Conservation (phyloP, 1,284 basidiomycete species). For the Irpex sp. region DNA sequence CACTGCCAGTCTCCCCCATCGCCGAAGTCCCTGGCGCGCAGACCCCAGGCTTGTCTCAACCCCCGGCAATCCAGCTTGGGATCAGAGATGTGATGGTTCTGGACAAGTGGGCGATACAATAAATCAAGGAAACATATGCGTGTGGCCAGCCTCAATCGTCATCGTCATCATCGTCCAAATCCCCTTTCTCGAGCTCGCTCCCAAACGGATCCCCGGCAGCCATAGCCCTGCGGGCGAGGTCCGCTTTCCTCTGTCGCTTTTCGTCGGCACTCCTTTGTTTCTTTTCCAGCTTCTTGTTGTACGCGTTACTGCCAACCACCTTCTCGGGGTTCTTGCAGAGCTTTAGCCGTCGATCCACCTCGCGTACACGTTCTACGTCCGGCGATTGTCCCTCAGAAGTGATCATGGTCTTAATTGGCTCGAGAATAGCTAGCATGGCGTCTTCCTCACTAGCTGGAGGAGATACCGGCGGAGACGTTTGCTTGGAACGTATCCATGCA, state of each 20-base stretch:
- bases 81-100: background rate
- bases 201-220: conserved; percentile 68
- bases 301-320: conserved; percentile 81
- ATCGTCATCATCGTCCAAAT: conserved; percentile 48
- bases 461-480: conserved; percentile 16
- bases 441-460: conserved; percentile 1
- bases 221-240: conserved; percentile 45
- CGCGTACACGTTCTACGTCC: conserved; percentile 79
- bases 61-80: background rate
- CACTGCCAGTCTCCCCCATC: background rate
- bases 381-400: conserved; percentile 55
- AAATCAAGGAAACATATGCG: background rate
- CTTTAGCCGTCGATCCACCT: conserved; percentile 81
- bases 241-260: conserved; percentile 65
- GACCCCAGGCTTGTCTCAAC: background rate
- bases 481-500: conserved; percentile 62
- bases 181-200: conserved; percentile 38
- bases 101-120: background rate
- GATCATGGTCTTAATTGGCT: conserved; percentile 58
- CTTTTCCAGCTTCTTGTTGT: conserved; percentile 60
- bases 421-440: conserved; percentile 31
- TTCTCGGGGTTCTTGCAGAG: conserved; percentile 94
- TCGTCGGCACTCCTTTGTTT: conserved; percentile 61
- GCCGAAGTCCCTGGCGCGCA: background rate
- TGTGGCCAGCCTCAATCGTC: conserved; percentile 18